Base-by-base conservation (phyloP, 805 yeast species). In the Ogataea trehalophila region DNA sequence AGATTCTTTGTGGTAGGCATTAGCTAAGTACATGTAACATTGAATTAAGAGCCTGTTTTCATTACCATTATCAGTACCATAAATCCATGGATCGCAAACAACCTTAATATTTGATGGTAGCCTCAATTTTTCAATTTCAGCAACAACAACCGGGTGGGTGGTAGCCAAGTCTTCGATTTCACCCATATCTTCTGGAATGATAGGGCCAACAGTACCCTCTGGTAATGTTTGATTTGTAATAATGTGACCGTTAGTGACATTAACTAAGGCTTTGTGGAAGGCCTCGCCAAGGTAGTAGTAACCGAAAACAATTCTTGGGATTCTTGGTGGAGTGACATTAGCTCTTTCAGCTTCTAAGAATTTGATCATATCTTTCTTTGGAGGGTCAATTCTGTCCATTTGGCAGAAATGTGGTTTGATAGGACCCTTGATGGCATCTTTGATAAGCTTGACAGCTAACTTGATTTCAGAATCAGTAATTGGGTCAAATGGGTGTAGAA, bases 11-110 rank as follows among this genome's bases (percentile, higher is more conserved):
- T 87, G 86, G 60, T 77, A 66, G 50, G 85, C 79, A 49, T 77
- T 81, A 55, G 76, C 74, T 59, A 86, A 75, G 68, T 87, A 87
- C 81, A 85, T 81, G 72, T 81, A 83, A 65, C 83, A 81, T 69
- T 84, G 91, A 50, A 81, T 70, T 70, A 81, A 69, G 15, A 82
- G 78, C 65, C 83, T 76, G 40, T 63, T 71, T 59, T 82, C 87
- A 46, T 76, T 69, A 41, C 77, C 71, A 57, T 80, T 81, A 43
- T 55, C 59, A 29, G 89, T 82, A 57, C 94, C 95, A 63, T 87
- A 87, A 74, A 86, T 86, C 95, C 95, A 87, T 43, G 91, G 89
- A 62, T 85, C 92, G 61, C 77, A 76, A 56, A 81, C 76, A 43
- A 83, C 82, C 33, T 65, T 58, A 54, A 63, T 68, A 65, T 75